Base-by-base conservation (phyloP, 2,329 filamentous ascomycete species). In the Cladorrhinum sp. region DNA sequence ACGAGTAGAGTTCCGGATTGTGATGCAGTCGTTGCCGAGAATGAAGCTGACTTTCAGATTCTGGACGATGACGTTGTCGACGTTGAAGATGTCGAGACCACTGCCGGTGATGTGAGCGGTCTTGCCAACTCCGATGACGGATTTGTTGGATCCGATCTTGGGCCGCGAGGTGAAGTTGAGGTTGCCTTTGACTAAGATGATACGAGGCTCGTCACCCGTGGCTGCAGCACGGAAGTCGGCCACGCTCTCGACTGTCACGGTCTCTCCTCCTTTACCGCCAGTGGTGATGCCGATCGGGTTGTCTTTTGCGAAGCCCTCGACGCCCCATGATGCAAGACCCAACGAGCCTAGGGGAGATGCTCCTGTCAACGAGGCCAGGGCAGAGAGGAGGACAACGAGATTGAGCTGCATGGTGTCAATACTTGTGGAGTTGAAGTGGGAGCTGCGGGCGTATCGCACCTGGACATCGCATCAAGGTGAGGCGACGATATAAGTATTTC, bases 171-270 rank as follows among this genome's bases (percentile, higher is more conserved):
- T 72, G 4, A 79, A 70, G 52, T 71, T 73, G 69, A 80, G 75
- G 6, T 69, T 70, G 18, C 77, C 78, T 21, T 48, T 75, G 54
- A 80, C 73, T 61, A 78, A 75, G 30, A 84, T 74, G 36, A 75
- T 77, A 65, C 74, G 73, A 16, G 74, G 75, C 2, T 70, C 70
- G 16, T 78, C 73, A 16, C 75, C 78, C 10, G 70, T 67, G 10
- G 81, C 78, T 8, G 80, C 81, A 0, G 75, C 71, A 7, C 73
- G 70, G 48, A 84, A 75, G 49, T 77, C 73, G 55, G 73, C 75
- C 2, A 73, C 74, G 7, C 74, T 80, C 10, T 68, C 78, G 26
- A 78, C 74, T 1, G 77, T 77, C 7, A 80, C 77, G 0, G 77
- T 82, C 9, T 79, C 79, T 53, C 74, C 85, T 4, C 79, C 75